phyloP scores from a whole-genome alignment of 208 protist genomes.

The Trypanosoma brucei region DNA sequence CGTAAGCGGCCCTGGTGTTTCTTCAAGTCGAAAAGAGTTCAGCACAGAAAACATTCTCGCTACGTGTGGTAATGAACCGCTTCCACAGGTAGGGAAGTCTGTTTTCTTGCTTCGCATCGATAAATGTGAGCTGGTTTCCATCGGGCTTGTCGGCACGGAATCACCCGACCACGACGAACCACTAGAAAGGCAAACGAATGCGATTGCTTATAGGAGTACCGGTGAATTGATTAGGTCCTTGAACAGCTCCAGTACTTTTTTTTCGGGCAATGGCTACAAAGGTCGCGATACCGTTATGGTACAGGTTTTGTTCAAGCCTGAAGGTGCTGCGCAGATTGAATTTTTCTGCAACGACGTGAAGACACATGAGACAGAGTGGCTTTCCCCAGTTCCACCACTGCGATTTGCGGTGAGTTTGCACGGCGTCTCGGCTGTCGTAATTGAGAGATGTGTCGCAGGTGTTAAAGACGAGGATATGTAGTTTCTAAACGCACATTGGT shows the following conservation, averaged over 20 bases:
- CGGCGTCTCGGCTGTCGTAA: slow-evolving; percentile 58
- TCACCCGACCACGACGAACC: slow-evolving; percentile 38
- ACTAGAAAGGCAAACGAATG: slow-evolving; percentile 44
- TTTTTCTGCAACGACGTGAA: slow-evolving; percentile 21
- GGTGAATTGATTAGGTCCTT: slow-evolving; percentile 52
- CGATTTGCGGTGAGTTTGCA: slow-evolving; percentile 83
- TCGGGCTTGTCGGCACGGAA: slow-evolving; percentile 63
- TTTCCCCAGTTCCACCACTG: slow-evolving; percentile 58
- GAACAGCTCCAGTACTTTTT: slow-evolving; percentile 23
- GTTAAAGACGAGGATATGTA: slow-evolving; percentile 3
- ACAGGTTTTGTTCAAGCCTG: slow-evolving; percentile 34
- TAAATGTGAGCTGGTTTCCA: slow-evolving; percentile 64
- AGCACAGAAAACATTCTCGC: slow-evolving; percentile 73
- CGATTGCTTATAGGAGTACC: slow-evolving; percentile 75
- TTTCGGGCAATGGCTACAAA: slow-evolving; percentile 41
- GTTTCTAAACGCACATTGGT: too few species aligned
- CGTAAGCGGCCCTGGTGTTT: slow-evolving; percentile 67
- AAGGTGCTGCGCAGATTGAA: slow-evolving; percentile 6
- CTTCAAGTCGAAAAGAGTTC: slow-evolving; percentile 45
- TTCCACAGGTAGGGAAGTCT: slow-evolving; percentile 39
- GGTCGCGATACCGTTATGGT: slow-evolving; percentile 52
- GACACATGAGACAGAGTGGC: slow-evolving; percentile 56
- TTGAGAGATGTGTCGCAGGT: slow-evolving; percentile 25
- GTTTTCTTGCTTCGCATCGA: slow-evolving; percentile 65
- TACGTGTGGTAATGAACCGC: slow-evolving; percentile 65